phyloP scores from a whole-genome alignment of 2,329 filamentous ascomycete genomes.

The Microcyclospora pomicola region DNA sequence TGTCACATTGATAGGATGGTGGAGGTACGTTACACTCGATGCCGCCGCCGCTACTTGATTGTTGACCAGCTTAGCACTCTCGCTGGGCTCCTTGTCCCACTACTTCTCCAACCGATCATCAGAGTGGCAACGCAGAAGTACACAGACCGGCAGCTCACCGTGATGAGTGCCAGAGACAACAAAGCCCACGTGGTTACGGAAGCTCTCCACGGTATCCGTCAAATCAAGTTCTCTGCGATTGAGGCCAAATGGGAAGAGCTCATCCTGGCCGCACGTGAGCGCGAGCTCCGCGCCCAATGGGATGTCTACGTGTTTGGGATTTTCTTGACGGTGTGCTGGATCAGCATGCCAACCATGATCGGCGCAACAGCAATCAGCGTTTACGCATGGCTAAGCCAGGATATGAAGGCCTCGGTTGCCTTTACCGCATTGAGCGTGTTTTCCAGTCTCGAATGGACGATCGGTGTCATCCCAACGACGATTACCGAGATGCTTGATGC shows the following conservation, averaged over 20 bases:
- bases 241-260: neutral
- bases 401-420: neutral
- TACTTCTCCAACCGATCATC: too few relatives aligned
- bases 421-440: neutral
- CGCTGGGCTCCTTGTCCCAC: too few relatives aligned
- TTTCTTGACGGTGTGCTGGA: neutral
- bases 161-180: neutral
- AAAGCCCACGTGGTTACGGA: neutral
- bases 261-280: neutral
- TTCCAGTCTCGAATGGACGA: neutral
- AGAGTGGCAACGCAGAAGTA: too few relatives aligned
- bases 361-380: neutral
- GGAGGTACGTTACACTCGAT: too few relatives aligned
- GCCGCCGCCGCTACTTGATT: too few relatives aligned
- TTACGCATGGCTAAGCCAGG: neutral
- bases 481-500: conserved; percentile 1
- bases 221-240: neutral
- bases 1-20: too few relatives aligned
- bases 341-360: neutral
- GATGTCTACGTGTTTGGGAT: neutral
- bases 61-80: too few relatives aligned
- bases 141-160: too few relatives aligned
- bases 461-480: neutral
- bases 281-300: neutral
- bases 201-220: neutral